These are phyloP conservation scores for Pythium vanterpoolii DNA, from an alignment of 352 stramenopile species.

Conservation along the genomic window DNA sequence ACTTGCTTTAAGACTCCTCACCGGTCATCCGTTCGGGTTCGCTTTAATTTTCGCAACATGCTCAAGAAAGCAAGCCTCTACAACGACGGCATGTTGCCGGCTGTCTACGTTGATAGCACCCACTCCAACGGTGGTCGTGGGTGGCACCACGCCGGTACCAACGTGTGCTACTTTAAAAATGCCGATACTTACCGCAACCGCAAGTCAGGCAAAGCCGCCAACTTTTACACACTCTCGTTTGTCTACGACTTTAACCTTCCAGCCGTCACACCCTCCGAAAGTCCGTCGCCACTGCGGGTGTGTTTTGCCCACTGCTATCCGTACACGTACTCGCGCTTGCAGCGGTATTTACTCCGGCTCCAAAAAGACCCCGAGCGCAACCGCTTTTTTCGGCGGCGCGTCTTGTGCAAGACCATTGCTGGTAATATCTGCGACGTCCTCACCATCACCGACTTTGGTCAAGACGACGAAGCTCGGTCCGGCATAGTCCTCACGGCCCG, in stretches of 20 bases:
- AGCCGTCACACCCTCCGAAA: slow-evolving; percentile 8
- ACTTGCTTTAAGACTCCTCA: slow-evolving; percentile 15
- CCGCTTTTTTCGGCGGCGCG: slow-evolving; percentile 46
- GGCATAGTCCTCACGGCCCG: slow-evolving; percentile 79
- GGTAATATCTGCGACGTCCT: slow-evolving; percentile 87
- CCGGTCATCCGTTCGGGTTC: slow-evolving; percentile 25
- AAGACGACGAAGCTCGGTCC: slow-evolving; percentile 51
- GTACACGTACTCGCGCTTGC: slow-evolving; percentile 81
- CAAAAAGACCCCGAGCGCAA: slow-evolving; percentile 52
- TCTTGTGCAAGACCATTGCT: slow-evolving; percentile 80
- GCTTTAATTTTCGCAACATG: slow-evolving; percentile 89
- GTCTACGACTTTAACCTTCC: slow-evolving; percentile 53
- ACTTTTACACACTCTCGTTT: slow-evolving; percentile 79
- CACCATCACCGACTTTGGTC: slow-evolving; percentile 82
- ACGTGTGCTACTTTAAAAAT: slow-evolving; percentile 87
- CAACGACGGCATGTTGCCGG: slow-evolving; percentile 85
- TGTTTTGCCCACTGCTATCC: slow-evolving; percentile 85
- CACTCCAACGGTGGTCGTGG: slow-evolving; percentile 32
- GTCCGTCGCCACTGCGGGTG: slow-evolving; percentile 22
- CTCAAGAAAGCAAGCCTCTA: slow-evolving; percentile 84
- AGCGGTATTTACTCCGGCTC: slow-evolving; percentile 47
- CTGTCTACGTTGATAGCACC: slow-evolving; percentile 45
- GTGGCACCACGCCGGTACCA: slow-evolving; percentile 65
- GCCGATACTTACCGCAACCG: slow-evolving; percentile 57
- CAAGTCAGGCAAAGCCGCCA: slow-evolving; percentile 40